Evolutionary conservation across 176 grass and related monocot genomes (phyloP).

Genomic region (Oryza glumipatula): DNA sequence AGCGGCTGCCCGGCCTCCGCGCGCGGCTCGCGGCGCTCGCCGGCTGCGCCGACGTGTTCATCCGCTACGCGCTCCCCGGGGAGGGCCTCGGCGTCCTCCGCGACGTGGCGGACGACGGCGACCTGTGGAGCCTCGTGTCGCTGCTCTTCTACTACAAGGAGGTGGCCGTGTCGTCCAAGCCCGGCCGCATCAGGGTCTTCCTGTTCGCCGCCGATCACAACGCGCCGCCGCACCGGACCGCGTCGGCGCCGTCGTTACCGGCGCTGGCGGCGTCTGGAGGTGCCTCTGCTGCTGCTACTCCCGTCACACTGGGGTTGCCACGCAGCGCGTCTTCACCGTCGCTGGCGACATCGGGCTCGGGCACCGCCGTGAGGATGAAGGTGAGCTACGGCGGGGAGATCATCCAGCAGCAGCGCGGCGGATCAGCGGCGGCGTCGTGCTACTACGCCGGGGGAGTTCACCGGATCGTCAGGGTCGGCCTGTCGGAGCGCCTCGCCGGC

Average conservation of each 20-base stretch:
- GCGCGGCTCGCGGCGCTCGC: not conserved
- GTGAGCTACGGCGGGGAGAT: slow-evolving; percentile 15
- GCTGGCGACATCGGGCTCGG: not conserved
- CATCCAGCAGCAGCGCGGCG: too few relatives aligned
- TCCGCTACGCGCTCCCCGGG: not conserved
- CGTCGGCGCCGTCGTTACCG: too few relatives aligned
- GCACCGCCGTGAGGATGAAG: not conserved
- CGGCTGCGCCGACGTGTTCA: not conserved
- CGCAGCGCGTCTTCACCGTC: not conserved
- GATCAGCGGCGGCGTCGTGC: not conserved
- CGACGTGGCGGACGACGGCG: not conserved
- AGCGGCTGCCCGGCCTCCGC: not conserved
- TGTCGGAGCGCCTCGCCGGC: not conserved
- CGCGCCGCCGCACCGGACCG: too few relatives aligned
- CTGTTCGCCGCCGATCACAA: not conserved
- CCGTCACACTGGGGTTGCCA: not conserved
- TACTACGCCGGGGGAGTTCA: slow-evolving; percentile 19
- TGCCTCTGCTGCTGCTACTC: too few relatives aligned
- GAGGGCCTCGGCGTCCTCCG: not conserved
- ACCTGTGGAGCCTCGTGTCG: not conserved
- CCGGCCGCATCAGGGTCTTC: not conserved
- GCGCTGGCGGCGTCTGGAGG: too few relatives aligned
- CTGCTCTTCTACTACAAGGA: not conserved
- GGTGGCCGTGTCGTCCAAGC: not conserved
- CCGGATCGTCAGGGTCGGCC: slow-evolving; percentile 21